Evolutionary conservation across 2,329 filamentous ascomycete genomes (phyloP), one percentile per base, ranked within the genome.

Genomic region (Aspergillus novofumigatus): DNA sequence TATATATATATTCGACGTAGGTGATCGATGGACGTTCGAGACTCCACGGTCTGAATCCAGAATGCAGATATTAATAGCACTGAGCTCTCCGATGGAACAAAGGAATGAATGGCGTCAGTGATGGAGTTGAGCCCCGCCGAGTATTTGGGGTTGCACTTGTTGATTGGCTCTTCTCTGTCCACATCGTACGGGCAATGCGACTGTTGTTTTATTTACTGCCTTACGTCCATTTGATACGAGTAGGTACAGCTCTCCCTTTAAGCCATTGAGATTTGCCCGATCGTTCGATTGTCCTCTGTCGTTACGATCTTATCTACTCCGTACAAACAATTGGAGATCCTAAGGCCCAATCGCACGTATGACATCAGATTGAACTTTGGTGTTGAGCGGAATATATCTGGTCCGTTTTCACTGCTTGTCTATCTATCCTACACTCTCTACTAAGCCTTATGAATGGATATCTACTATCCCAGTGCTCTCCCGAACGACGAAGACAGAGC

Each of bases 31-130:
- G 51, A 29, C 25, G 48, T 44, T 56, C 51, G 47, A 57, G 55
- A 48, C 41, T 25, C 35, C 7, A 10, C 23, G 23, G n/a, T 54
- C 53, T 38, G 32, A 55, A 48, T 41, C 42, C 53, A 54, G 49
- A 51, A 42, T 51, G 52, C n/a, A 57, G 59, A 58, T 63, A 63
- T 61, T 58, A 63, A 61, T 63, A 61, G 61, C 23, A 47, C 21
- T 48, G 23, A 23, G 45, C 32, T 35, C 14, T 54, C 38, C 32
- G 57, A 44, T 20, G 21, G 5, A 26, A 47, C 59, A 57, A 59
- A 55, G 57, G 59, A 58, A 62, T 65, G 56, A 53, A 65, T 63
- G 61, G 59, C 62, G 58, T 65, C 61, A 65, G 58, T 55, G 58
- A 57, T 58, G 62, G 59, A 57, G 52, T 44, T 23, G 11, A 50